phyloP scores from a whole-genome alignment of 306 rosid genomes.

The Citrullus mucosospermus region DNA sequence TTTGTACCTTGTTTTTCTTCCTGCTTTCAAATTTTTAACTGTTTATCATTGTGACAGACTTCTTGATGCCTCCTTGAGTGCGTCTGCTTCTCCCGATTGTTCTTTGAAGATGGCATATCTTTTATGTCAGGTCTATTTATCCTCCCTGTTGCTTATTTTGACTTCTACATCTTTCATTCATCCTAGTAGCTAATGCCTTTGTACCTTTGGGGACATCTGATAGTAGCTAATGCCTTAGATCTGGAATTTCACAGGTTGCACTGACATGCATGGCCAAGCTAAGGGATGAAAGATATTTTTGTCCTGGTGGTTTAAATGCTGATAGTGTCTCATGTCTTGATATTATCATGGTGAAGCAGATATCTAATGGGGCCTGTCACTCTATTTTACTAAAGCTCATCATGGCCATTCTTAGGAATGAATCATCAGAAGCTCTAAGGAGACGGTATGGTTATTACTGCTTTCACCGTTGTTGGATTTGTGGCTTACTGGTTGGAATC shows the following conservation, averaged over 20 bases:
- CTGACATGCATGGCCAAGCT: slow-evolving; percentile 94
- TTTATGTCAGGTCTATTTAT: slow-evolving; percentile 57
- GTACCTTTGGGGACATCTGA: too few species aligned
- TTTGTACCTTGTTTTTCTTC: slow-evolving; percentile 5
- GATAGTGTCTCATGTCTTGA: slow-evolving; percentile 71
- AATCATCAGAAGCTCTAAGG: slow-evolving; percentile 89
- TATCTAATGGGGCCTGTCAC: slow-evolving; percentile 86
- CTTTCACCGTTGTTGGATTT: not conserved
- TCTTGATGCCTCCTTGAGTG: slow-evolving; percentile 68
- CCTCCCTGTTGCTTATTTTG: not conserved
- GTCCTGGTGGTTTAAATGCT: slow-evolving; percentile 63
- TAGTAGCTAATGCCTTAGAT: not conserved
- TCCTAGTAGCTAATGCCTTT: not conserved
- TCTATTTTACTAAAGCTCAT: slow-evolving; percentile 80
- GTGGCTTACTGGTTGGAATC: slow-evolving; percentile 21
- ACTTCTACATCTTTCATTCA: not conserved
- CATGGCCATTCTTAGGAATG: slow-evolving; percentile 70
- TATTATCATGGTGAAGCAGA: slow-evolving; percentile 67
- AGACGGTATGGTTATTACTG: slow-evolving; percentile 53
- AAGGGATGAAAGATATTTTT: slow-evolving; percentile 84
- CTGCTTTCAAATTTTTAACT: not conserved
- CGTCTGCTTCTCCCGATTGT: slow-evolving; percentile 95
- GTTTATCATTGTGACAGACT: slow-evolving; percentile 34
- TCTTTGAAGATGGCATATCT: slow-evolving; percentile 87
- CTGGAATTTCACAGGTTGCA: slow-evolving; percentile 49